Percentiles rank a stretch among this genome's conserved stretches.
These are phyloP conservation scores for Xylariaceae sp. DNA, from an alignment of 2,329 filamentous ascomycete species.

Conservation along the genomic window DNA sequence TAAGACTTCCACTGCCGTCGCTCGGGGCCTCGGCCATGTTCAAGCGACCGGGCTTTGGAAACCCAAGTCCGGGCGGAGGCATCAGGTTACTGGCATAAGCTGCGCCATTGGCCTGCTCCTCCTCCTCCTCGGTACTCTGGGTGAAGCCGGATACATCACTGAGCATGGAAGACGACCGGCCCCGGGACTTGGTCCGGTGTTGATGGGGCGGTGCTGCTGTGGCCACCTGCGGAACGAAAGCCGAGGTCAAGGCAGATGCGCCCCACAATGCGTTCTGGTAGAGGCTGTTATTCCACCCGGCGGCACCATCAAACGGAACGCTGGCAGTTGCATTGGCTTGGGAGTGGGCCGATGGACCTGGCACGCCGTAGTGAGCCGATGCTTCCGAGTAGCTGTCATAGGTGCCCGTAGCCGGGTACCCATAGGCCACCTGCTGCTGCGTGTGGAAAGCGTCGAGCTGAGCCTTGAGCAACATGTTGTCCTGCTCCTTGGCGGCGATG, in stretches of 20 bases:
- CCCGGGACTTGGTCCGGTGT: constrained; percentile 39
- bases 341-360: constrained; percentile 16
- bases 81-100: constrained; percentile 18
- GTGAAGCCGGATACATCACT: constrained; percentile 63
- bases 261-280: constrained; percentile 31
- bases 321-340: constrained; percentile 16
- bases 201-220: constrained; percentile 29
- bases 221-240: constrained; percentile 33
- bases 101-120: constrained; percentile 29
- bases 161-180: constrained; percentile 61
- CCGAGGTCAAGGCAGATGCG: constrained; percentile 33
- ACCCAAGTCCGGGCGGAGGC: constrained; percentile 25
- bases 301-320: constrained; percentile 25
- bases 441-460: constrained; percentile 37
- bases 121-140: constrained; percentile 52
- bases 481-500: constrained; percentile 37
- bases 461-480: constrained; percentile 35
- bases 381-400: constrained; percentile 26
- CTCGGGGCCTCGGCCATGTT: constrained; percentile 28
- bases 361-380: constrained; percentile 19
- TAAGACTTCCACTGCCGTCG: constrained; percentile 35
- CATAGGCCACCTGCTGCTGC: constrained; percentile 29
- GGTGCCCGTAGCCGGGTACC: constrained; percentile 25
- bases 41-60: constrained; percentile 23
- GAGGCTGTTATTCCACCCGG: constrained; percentile 30